phyloP scores from a whole-genome alignment of 169 alveolate species.

The Plasmodium knowlesi region DNA sequence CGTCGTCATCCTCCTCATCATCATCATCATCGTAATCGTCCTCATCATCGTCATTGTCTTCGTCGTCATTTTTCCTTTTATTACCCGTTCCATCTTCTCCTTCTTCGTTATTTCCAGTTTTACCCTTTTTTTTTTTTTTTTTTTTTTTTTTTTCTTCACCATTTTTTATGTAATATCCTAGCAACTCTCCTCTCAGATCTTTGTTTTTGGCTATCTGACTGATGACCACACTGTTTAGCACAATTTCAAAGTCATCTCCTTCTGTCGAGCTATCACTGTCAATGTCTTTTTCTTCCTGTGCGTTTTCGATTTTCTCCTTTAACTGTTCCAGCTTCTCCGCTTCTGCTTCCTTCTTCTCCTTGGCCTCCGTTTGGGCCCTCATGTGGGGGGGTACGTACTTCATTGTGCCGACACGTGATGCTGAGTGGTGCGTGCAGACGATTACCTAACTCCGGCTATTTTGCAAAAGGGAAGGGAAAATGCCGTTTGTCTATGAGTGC shows the following conservation, averaged over 20 bases:
- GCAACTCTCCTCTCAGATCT: conserved; percentile 71
- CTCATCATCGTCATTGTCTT: conserved; percentile 4
- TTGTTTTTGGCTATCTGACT: conserved; percentile 61
- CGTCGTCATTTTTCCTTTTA: not conserved
- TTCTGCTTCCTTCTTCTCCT: conserved; percentile 31
- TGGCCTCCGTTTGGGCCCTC: conserved; percentile 33
- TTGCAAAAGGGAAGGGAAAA: not conserved
- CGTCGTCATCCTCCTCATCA: not conserved
- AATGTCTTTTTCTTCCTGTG: conserved; percentile 13
- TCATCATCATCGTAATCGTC: conserved; percentile 18
- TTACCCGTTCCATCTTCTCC: not conserved
- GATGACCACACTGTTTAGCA: conserved; percentile 61
- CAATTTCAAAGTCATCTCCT: conserved; percentile 74
- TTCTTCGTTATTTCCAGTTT: conserved; percentile 8
- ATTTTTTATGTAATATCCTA: conserved; percentile 66
- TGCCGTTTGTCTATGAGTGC: not conserved
- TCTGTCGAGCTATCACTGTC: conserved; percentile 40
- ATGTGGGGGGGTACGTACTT: conserved; percentile 71
- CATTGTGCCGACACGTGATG: not conserved
- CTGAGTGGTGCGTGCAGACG: not conserved
- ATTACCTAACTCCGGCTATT: not conserved
- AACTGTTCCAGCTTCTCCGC: not conserved
- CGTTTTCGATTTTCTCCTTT: conserved; percentile 21
- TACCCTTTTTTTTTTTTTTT: conserved; percentile 43
- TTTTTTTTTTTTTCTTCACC: conserved; percentile 24